These are phyloP conservation scores for Begonia loranthoides DNA, from an alignment of 306 rosid genomes.

Conservation along the genomic window DNA sequence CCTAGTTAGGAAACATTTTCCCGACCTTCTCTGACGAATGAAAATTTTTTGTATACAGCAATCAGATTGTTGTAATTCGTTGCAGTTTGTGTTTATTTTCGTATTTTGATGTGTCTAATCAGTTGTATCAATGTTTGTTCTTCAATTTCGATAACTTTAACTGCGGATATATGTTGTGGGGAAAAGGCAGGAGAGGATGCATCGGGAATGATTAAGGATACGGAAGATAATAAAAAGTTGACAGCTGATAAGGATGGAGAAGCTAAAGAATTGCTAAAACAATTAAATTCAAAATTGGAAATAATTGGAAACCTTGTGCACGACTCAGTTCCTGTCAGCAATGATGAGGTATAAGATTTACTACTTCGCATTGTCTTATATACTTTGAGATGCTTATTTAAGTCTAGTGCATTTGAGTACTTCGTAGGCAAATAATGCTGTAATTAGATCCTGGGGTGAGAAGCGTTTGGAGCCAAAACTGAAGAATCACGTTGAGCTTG, in stretches of 20 bases:
- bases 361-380: not conserved
- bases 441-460: conserved; percentile 85
- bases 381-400: not conserved
- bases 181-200: conserved; percentile 37
- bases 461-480: conserved; percentile 65
- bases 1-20: too few species aligned
- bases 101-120: too few species aligned
- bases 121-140: too few species aligned
- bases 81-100: too few species aligned
- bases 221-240: conserved; percentile 42
- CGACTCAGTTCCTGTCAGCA: conserved; percentile 64
- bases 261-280: conserved; percentile 36
- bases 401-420: not conserved
- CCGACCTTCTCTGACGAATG: too few species aligned
- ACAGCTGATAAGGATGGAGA: conserved; percentile 65
- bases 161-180: not conserved
- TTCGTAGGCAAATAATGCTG: conserved; percentile 56
- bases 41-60: too few species aligned
- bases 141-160: too few species aligned
- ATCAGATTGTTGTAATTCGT: too few species aligned
- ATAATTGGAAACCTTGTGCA: conserved; percentile 80
- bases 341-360: conserved; percentile 53
- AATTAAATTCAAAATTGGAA: conserved; percentile 55
- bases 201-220: conserved; percentile 29
- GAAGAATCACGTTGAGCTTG: conserved; percentile 82